Conservation (phyloP, 805 yeast genomes). For the Phaffomyces thermotolerans region DNA sequence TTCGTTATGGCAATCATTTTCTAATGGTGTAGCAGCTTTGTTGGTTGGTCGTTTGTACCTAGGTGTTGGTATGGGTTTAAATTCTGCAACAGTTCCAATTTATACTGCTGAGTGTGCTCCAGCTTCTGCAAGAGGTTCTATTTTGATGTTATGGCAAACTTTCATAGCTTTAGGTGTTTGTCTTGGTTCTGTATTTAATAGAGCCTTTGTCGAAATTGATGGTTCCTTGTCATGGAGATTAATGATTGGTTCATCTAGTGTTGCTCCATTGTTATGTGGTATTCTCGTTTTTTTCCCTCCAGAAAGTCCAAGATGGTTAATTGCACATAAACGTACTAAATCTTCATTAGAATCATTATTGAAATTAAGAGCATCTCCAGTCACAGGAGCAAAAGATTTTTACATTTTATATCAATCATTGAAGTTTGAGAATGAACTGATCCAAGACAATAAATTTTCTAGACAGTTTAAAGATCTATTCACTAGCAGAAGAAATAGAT, state of each 20-base stretch:
- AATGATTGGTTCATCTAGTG: constrained; percentile 57
- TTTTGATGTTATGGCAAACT: constrained; percentile 68
- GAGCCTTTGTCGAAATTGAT: constrained; percentile 45
- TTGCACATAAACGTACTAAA: constrained; percentile 41
- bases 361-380: constrained; percentile 33
- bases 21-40: constrained; percentile 53
- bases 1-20: constrained; percentile 59
- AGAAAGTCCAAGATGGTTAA: constrained; percentile 66
- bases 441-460: constrained; percentile 29
- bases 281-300: constrained; percentile 50
- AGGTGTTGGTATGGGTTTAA: constrained; percentile 62
- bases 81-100: constrained; percentile 63
- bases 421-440: constrained; percentile 39
- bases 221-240: constrained; percentile 53
- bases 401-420: constrained; percentile 50
- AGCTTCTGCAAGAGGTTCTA: constrained; percentile 51
- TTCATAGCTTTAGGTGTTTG: constrained; percentile 71
- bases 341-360: constrained; percentile 46
- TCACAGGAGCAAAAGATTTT: constrained; percentile 45
- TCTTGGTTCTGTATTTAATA: constrained; percentile 54
- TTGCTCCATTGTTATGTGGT: constrained; percentile 50
- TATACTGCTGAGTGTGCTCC: constrained; percentile 60
- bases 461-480: constrained; percentile 36
- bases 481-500: constrained; percentile 40
- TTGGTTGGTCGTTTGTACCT: constrained; percentile 51